These are phyloP conservation scores for Pseudoperonospora humuli DNA, from an alignment of 352 stramenopile genomes.

Conservation along the genomic window DNA sequence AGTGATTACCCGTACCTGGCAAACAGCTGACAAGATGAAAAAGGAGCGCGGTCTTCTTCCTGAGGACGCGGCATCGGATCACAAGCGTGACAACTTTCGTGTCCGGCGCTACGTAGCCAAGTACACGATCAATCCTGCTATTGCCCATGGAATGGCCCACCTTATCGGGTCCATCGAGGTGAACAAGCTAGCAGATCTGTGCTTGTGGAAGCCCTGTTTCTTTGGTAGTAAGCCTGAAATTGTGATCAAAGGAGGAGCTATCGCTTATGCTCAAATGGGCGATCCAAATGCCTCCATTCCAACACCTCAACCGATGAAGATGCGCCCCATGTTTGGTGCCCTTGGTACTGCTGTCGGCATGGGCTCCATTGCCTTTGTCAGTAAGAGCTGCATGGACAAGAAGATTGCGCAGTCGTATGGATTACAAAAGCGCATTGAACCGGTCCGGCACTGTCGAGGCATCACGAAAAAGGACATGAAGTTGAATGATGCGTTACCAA, in stretches of 20 bases:
- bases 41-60: slow-evolving; percentile 80
- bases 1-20: slow-evolving; percentile 95
- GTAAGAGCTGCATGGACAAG: slow-evolving; percentile 65
- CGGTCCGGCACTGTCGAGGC: slow-evolving; percentile 74
- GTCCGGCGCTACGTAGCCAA: slow-evolving; percentile 95
- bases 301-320: slow-evolving; percentile 93
- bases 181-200: slow-evolving; percentile 91
- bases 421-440: slow-evolving; percentile 81
- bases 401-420: slow-evolving; percentile 64
- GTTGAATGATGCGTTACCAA: slow-evolving; percentile 90
- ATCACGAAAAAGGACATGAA: slow-evolving; percentile 96
- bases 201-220: slow-evolving; percentile 92
- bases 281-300: slow-evolving; percentile 96
- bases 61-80: slow-evolving; percentile 62
- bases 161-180: slow-evolving; percentile 91
- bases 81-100: slow-evolving; percentile 90
- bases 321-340: slow-evolving; percentile 92
- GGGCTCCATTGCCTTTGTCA: slow-evolving; percentile 89
- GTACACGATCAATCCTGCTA: slow-evolving; percentile 97
- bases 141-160: slow-evolving; percentile 95
- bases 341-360: slow-evolving; percentile 44
- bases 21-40: slow-evolving; percentile 99
- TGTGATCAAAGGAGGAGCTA: slow-evolving; percentile 93
- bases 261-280: slow-evolving; percentile 94
- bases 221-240: slow-evolving; percentile 96